A percentile compares a stretch with the other conserved stretches of the same genome.
Conservation (phyloP, 805 yeast genomes). For the Jamesozyma hellenica region DNA sequence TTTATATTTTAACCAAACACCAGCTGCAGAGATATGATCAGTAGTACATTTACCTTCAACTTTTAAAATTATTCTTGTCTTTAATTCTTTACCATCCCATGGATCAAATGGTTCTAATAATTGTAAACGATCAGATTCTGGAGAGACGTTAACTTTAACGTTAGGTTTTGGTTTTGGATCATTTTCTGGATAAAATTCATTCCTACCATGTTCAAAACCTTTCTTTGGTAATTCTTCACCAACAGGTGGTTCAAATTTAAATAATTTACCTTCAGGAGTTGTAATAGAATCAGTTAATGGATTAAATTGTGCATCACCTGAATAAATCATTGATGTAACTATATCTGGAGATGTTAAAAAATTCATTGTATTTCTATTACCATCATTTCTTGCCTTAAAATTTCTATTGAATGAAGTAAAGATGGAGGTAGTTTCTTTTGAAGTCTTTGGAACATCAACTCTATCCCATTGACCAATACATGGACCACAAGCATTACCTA, state of each 20-base stretch:
- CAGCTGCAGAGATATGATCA: constrained; percentile 97
- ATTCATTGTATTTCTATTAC: constrained; percentile 95
- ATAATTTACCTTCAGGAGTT: constrained; percentile 57
- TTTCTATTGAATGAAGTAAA: constrained; percentile 97
- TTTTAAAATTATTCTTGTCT: constrained; percentile 67
- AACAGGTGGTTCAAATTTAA: constrained; percentile 67
- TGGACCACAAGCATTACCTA: constrained; percentile 98
- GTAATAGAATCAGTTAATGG: constrained; percentile 80
- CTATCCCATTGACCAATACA: constrained; percentile 99
- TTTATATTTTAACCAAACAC: constrained; percentile 96
- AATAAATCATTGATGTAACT: constrained; percentile 92
- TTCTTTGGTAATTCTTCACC: constrained; percentile 76
- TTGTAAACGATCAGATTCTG: constrained; percentile 86
- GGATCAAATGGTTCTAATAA: constrained; percentile 78
- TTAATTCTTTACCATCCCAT: constrained; percentile 79
- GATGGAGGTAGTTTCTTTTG: constrained; percentile 70
- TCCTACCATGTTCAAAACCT: constrained; percentile 71
- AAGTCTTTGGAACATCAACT: constrained; percentile 56
- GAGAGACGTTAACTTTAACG: constrained; percentile 60
- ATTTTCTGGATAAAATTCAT: constrained; percentile 60
- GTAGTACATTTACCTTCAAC: constrained; percentile 98
- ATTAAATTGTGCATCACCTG: constrained; percentile 87
- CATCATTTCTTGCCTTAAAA: constrained; percentile 96
- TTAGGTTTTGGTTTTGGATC: constrained; percentile 57
- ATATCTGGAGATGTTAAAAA: constrained; percentile 97